Base-by-base conservation (phyloP, 1,284 basidiomycete species). In the Wallemia hederae region DNA sequence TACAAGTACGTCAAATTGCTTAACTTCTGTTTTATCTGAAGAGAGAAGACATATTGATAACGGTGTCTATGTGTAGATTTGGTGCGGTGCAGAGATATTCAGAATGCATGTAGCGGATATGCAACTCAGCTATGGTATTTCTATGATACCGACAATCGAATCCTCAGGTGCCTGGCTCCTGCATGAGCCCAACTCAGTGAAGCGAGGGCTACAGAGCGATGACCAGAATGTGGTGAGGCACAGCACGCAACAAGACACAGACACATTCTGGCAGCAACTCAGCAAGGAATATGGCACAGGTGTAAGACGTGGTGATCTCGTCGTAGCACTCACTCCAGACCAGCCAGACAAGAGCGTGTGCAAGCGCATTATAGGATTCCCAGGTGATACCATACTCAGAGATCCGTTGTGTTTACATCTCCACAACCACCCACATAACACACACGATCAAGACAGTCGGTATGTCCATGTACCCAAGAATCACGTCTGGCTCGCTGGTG, bases 391-490 rank as follows among this genome's bases (percentile, higher is more conserved):
- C 5, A 49, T 49, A 11, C n/a, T 49, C 14, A 14, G 39, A 49
- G 39, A 49, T n/a, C 39, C 39, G 5, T n/a, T 49, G 5, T 49
- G 3, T 49, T 11, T 49, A 33, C 31, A 33, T 9, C 7, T 33
- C 9, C 7, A 7, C 9, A 33, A 33, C 9, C 31, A 19, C 31
- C 31, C 7, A 19, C 9, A 33, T 49, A n/a, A 17, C 39, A 7
- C 19, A 17, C 14, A 49, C 22, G 39, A 49, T n/a, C 14, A 7
- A 49, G 39, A 49, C 14, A 49, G 39, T n/a, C 39, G 19, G 39
- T 66, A 61, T 59, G 62, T 66, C 29, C 63, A 59, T n/a, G 66
- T 68, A 3, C 67, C 67, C 0, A 60, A 24, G 28, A 66, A 66
- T 0, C 63, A 65, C 26, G 63, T 49, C 39, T 49, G 39, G 39